Conservation (phyloP, 2,329 filamentous ascomycete species). For the Phaeoacremonium minimum region DNA sequence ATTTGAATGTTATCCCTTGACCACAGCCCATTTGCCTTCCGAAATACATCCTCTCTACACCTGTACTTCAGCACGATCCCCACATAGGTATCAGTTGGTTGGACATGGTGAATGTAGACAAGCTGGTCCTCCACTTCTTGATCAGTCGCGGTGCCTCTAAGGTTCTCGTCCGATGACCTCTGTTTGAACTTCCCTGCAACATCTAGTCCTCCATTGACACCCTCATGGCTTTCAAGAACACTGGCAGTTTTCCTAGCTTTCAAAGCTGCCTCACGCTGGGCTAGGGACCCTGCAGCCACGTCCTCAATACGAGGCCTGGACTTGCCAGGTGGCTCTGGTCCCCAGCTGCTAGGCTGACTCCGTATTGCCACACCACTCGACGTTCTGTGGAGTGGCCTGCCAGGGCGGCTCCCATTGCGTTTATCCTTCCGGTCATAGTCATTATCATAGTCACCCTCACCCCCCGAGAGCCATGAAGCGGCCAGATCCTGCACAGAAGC, state of each 20-base stretch:
- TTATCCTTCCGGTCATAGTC: slow-evolving; percentile 24
- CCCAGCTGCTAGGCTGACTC: slow-evolving; percentile 35
- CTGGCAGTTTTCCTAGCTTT: slow-evolving; percentile 54
- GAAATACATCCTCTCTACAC: slow-evolving; percentile 76
- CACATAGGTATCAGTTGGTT: slow-evolving; percentile 79
- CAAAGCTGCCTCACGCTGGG: slow-evolving; percentile 48
- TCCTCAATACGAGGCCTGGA: slow-evolving; percentile 35
- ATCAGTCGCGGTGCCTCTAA: slow-evolving; percentile 32
- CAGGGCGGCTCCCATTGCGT: slow-evolving; percentile 20
- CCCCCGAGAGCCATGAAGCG: slow-evolving; percentile 32
- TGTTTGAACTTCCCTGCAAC: slow-evolving; percentile 56
- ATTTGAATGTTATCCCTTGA: slow-evolving; percentile 86
- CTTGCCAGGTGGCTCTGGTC: slow-evolving; percentile 39
- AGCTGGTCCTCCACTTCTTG: slow-evolving; percentile 69
- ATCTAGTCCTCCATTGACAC: slow-evolving; percentile 55
- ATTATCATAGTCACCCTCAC: slow-evolving; percentile 24
- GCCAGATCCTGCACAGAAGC: slow-evolving; percentile 51
- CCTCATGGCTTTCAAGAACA: slow-evolving; percentile 57
- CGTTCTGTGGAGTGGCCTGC: slow-evolving; percentile 23
- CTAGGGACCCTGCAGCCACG: slow-evolving; percentile 50
- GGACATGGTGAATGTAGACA: slow-evolving; percentile 86
- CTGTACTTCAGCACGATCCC: slow-evolving; percentile 88
- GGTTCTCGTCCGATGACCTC: slow-evolving; percentile 63
- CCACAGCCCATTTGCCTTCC: slow-evolving; percentile 91
- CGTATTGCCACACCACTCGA: slow-evolving; percentile 16